phyloP scores from a whole-genome alignment of 2,329 filamentous ascomycete species.

The Gremmenia infestans region DNA sequence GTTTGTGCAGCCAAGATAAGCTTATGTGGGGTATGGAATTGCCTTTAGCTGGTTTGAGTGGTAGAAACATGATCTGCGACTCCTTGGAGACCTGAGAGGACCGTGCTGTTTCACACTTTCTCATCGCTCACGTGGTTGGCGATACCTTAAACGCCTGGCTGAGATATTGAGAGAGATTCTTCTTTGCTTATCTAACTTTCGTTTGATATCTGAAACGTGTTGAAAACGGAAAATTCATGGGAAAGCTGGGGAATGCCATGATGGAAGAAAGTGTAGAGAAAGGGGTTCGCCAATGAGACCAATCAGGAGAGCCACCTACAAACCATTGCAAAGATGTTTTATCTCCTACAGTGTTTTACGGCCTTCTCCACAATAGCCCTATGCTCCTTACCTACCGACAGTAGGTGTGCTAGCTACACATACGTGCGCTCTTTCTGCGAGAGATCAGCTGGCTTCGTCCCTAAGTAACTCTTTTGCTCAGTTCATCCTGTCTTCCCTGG shows the following conservation, averaged over 20 bases:
- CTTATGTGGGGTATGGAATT: slow-evolving; percentile 37
- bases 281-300: background rate
- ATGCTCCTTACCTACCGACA: no score
- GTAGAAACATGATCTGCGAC: slow-evolving; percentile 1
- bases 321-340: no score
- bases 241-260: background rate
- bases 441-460: no score
- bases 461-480: no score
- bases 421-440: no score
- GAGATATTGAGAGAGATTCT: background rate
- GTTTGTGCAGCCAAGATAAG: slow-evolving; percentile 16
- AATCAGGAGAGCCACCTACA: background rate
- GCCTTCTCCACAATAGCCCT: no score
- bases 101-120: background rate
- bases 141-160: background rate
- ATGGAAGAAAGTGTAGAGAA: background rate
- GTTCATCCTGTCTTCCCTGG: no score
- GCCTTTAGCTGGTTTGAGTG: slow-evolving; percentile 35
- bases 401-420: no score
- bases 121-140: background rate
- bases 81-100: background rate
- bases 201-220: background rate
- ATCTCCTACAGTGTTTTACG: no score
- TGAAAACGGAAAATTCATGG: background rate
- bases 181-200: background rate